Evolutionary conservation across 78 protist genomes (phyloP).

Genomic region (Bodo saltans): DNA sequence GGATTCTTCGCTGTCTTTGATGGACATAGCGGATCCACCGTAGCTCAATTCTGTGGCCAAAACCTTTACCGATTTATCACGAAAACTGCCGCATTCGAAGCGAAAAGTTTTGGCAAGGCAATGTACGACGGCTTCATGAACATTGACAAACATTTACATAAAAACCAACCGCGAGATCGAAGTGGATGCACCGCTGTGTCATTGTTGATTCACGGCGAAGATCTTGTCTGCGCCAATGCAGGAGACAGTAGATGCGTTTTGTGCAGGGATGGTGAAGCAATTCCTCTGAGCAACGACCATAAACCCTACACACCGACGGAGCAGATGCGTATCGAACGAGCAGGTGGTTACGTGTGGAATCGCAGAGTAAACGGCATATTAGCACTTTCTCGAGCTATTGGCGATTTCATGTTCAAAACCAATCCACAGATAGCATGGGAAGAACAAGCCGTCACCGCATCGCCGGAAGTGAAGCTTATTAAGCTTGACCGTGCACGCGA

Average conservation of each 20-base stretch:
- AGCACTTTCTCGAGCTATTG: constrained; percentile 67
- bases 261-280: constrained; percentile 8
- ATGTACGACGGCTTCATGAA: background rate
- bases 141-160: background rate
- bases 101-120: background rate
- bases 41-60: constrained; percentile 10
- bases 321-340: constrained; percentile 39
- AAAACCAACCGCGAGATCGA: background rate
- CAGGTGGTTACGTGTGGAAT: constrained; percentile 50
- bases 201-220: background rate
- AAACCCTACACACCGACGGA: constrained; percentile 42
- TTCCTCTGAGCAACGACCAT: constrained; percentile 41
- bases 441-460: constrained; percentile 10
- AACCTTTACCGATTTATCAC: background rate
- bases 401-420: constrained; percentile 59
- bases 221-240: constrained; percentile 39
- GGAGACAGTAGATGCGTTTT: constrained; percentile 57
- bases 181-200: constrained; percentile 30
- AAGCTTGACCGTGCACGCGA: background rate
- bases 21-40: constrained; percentile 29
- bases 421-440: background rate
- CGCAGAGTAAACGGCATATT: constrained; percentile 70
- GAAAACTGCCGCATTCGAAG: background rate
- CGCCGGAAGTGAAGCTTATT: constrained; percentile 4
- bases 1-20: constrained; percentile 36